Base-by-base conservation (phyloP, 148 eudicot genomes). In the Vaccinium vitisidaea region DNA sequence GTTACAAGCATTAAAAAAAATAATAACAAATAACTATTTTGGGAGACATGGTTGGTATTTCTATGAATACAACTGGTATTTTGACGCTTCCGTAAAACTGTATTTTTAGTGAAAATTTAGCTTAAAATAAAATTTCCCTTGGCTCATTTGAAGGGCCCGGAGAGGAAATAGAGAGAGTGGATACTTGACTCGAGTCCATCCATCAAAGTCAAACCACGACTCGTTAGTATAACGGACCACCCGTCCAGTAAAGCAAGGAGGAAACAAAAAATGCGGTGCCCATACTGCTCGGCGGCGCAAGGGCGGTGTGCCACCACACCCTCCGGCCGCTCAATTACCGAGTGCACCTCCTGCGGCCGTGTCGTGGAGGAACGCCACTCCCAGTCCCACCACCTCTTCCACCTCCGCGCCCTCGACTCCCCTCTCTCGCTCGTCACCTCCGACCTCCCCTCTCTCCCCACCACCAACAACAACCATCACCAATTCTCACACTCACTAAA, bases 331-430 rank as follows among this genome's bases (percentile, higher is more conserved):
- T 75, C 73, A 80, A 91, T 92, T 19, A 94, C 98, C 4, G 96
- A 94, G 84, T 96, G 99, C 94, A 84, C 88, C 50, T 88, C 95
- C 19, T 96, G 99, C 89, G 95, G 94, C 77, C 96, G 99, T 27
- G 91, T 95, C 6, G 91, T 92, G 56, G 89, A 86, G 46, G 99
- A 96, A 77, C 97, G 93, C 59, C 98, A 93, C 73, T 88, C 96
- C 16, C 95, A 90, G 56, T 80, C 96, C 27, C 98, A 93, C 88
- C 99, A 94, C 82, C 87, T 95, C 83, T 96, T 96, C 91, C 97
- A 93, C 87, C 90, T 93, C 87, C 97, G 93, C 14, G 89, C 95
- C 54, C 92, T 90, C 58, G 98, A 94, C 86, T 65, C 93, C 75
- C 98, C 99, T 9, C 94, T 96, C 70, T 74, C 87, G 82, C 93